Conservation (phyloP, 345 rosid species). For the Physaria fendleri region DNA sequence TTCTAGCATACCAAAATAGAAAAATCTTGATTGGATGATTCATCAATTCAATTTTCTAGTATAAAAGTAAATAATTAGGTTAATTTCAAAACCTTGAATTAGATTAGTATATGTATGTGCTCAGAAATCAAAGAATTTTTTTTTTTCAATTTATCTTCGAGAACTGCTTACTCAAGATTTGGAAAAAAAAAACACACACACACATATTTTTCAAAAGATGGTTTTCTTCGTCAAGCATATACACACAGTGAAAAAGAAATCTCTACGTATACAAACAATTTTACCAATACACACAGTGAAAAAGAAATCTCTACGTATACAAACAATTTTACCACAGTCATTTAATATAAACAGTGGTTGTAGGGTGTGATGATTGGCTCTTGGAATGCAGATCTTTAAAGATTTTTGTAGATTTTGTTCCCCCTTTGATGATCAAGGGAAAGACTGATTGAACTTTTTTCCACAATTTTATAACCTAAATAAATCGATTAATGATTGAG, state of each 20-base stretch:
- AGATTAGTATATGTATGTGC: background rate
- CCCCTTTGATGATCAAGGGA: slow-evolving; percentile 22
- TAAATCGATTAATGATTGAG: slow-evolving; percentile 21
- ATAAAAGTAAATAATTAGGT: background rate
- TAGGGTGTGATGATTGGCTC: slow-evolving; percentile 29
- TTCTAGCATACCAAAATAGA: background rate
- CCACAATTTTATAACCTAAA: slow-evolving; percentile 20
- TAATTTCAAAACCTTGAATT: background rate
- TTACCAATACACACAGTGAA: too few relatives aligned
- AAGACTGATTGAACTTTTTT: slow-evolving; percentile 7
- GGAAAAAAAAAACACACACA: background rate
- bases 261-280: background rate
- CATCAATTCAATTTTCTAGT: background rate
- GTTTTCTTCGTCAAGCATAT: background rate
- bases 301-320: background rate
- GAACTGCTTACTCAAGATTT: background rate
- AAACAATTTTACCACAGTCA: slow-evolving; percentile 1
- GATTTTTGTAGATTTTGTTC: slow-evolving; percentile 30
- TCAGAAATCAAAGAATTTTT: background rate
- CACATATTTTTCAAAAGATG: slow-evolving; percentile 1
- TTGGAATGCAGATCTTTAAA: slow-evolving; percentile 25
- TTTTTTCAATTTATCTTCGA: background rate
- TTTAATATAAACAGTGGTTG: slow-evolving; percentile 3
- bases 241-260: background rate
- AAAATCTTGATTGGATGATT: background rate